A percentile compares a stretch with the other conserved stretches of the same genome.
Conservation (phyloP, 805 yeast genomes). For the Candida dajiaensis region DNA sequence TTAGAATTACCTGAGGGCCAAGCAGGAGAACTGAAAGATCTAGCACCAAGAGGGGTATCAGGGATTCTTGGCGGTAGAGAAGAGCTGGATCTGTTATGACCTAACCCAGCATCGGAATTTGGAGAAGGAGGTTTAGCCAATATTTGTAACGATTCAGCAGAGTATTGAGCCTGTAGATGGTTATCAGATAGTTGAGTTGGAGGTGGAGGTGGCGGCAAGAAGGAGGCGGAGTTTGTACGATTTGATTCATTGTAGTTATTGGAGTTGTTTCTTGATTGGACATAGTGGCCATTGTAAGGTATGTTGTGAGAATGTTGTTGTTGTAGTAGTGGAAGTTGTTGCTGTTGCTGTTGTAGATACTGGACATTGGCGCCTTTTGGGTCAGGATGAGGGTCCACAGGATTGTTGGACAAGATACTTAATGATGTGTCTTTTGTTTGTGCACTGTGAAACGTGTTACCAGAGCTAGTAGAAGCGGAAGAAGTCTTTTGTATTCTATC, state of each 20-base stretch:
- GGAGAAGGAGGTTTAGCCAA: not conserved
- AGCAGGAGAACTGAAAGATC: slow-evolving; percentile 18
- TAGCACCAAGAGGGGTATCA: slow-evolving; percentile 19
- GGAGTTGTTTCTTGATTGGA: not conserved
- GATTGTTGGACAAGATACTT: slow-evolving; percentile 4
- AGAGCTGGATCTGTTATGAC: slow-evolving; percentile 6
- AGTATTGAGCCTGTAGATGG: not conserved
- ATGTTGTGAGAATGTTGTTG: not conserved
- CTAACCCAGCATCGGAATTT: not conserved
- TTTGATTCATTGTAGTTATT: not conserved
- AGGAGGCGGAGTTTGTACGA: not conserved
- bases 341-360: not conserved
- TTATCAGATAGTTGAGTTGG: not conserved
- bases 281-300: not conserved
- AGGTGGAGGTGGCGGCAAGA: slow-evolving; percentile 1
- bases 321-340: not conserved
- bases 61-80: slow-evolving; percentile 11
- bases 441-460: slow-evolving; percentile 4
- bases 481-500: not conserved
- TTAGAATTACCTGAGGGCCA: not conserved
- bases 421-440: slow-evolving; percentile 3
- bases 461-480: slow-evolving; percentile 5
- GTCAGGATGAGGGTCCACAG: slow-evolving; percentile 5
- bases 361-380: not conserved
- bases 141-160: not conserved